Evolutionary conservation across 2,329 filamentous ascomycete species (phyloP).

Genomic region (Sordariomycetes sp.): DNA sequence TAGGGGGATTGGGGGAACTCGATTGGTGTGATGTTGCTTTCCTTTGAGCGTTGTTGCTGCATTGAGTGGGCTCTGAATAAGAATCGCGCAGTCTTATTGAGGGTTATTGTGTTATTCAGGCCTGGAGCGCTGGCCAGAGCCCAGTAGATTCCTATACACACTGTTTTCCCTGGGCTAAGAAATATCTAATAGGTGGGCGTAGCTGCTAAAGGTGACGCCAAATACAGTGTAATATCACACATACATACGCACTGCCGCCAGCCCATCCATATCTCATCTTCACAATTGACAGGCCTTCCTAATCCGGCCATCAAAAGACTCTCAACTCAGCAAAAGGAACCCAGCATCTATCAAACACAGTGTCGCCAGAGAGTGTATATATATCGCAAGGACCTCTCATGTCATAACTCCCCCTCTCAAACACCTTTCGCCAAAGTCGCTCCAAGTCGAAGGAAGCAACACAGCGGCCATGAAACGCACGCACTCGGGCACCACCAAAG

Average conservation of each 20-base stretch:
- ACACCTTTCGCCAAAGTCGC: neutral
- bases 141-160: too few species aligned
- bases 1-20: conserved; percentile 8
- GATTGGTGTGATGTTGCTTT: neutral
- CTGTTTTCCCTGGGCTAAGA: too few species aligned
- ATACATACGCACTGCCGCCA: neutral
- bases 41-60: neutral
- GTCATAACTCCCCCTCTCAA: neutral
- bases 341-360: too few species aligned
- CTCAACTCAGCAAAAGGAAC: neutral
- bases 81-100: neutral
- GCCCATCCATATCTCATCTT: neutral
- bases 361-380: too few species aligned
- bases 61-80: neutral
- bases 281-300: neutral
- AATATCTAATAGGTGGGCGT: too few species aligned
- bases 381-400: neutral
- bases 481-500: neutral
- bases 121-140: neutral
- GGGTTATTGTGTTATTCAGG: neutral
- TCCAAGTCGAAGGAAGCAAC: neutral
- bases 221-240: too few species aligned
- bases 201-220: too few species aligned
- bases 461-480: neutral
- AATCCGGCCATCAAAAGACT: neutral